Percentiles rank a stretch among this genome's conserved stretches.
Conservation (phyloP, 2,329 filamentous ascomycete species). For the Cercospora sp. region DNA sequence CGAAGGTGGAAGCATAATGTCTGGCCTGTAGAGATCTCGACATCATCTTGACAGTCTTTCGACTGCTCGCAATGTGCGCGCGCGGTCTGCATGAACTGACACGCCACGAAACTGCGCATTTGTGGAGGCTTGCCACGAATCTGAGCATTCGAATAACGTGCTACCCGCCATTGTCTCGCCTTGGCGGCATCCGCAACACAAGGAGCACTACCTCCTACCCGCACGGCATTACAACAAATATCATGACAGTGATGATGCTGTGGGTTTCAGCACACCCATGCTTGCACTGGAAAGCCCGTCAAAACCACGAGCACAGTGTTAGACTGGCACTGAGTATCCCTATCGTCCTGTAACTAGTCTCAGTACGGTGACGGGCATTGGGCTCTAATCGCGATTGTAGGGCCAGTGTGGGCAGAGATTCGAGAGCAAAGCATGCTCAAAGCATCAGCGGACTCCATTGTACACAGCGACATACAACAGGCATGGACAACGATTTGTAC, state of each 20-base stretch:
- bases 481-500: neutral
- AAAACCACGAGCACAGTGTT: neutral
- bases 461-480: neutral
- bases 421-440: neutral
- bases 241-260: neutral
- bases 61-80: too few relatives aligned
- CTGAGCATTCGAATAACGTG: neutral
- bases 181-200: neutral
- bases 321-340: neutral
- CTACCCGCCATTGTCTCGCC: neutral
- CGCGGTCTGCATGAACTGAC: too few relatives aligned
- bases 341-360: neutral
- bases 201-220: neutral
- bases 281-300: neutral
- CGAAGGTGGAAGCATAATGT: too few relatives aligned
- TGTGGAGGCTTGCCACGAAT: too few relatives aligned
- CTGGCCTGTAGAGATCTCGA: too few relatives aligned
- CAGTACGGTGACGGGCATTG: neutral
- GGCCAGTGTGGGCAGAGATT: neutral
- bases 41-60: too few relatives aligned
- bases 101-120: too few relatives aligned
- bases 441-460: neutral
- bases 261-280: neutral
- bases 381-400: neutral
- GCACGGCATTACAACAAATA: neutral